A percentile compares a stretch with the other conserved stretches of the same genome.
Conservation (phyloP, 2,329 filamentous ascomycete genomes). For the Boeremia lycopersici region DNA sequence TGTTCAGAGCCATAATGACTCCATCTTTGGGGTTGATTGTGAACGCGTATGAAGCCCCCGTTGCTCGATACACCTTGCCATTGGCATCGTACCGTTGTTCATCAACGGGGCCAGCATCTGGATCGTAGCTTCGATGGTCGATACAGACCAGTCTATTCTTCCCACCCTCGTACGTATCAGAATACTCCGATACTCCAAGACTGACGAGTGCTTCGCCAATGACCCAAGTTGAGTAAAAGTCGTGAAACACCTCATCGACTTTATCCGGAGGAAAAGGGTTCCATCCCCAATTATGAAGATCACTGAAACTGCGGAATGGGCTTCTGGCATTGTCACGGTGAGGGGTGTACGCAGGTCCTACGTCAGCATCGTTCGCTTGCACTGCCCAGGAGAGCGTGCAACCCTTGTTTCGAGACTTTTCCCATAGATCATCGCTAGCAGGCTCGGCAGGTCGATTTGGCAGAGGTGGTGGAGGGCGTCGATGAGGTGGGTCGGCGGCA, state of each 20-base stretch:
- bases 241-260: constrained; percentile 6
- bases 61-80: constrained; percentile 16
- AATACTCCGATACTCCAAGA: constrained; percentile 18
- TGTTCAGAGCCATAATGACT: constrained; percentile 24
- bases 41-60: constrained; percentile 23
- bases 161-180: constrained; percentile 19
- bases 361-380: constrained; percentile 15
- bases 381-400: constrained; percentile 21
- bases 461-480: constrained; percentile 13
- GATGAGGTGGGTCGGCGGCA: constrained; percentile 7
- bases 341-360: constrained; percentile 15
- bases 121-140: constrained; percentile 13
- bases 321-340: constrained; percentile 11
- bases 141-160: constrained; percentile 17
- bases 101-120: not conserved
- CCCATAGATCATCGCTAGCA: constrained; percentile 17
- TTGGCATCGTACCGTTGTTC: constrained; percentile 19
- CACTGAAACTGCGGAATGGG: constrained; percentile 5
- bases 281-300: constrained; percentile 22
- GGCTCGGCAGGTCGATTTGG: constrained; percentile 9
- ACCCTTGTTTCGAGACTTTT: constrained; percentile 17
- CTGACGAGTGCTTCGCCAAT: constrained; percentile 21
- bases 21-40: constrained; percentile 22
- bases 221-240: constrained; percentile 23
- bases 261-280: constrained; percentile 1